These are phyloP conservation scores for Eucalyptus erythrocorys DNA, from an alignment of 345 rosid species.

Conservation along the genomic window DNA sequence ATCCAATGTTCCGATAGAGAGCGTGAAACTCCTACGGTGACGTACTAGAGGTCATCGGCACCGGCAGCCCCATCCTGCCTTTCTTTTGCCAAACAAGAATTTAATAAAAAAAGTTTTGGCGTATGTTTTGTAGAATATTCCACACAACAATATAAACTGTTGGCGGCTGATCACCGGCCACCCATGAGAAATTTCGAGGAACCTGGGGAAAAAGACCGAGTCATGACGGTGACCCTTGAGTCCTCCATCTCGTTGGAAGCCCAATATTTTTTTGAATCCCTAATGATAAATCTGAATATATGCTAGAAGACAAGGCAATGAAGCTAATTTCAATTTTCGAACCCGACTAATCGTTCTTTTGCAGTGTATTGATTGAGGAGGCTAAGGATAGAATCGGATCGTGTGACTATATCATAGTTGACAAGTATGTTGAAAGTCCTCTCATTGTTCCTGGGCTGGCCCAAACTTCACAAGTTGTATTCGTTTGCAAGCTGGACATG, in stretches of 20 bases:
- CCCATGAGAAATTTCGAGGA: background rate
- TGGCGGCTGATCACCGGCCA: background rate
- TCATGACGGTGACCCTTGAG: background rate
- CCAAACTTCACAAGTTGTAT: background rate
- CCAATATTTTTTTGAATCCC: background rate
- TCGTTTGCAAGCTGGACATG: background rate
- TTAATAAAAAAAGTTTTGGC: background rate
- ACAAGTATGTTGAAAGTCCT: background rate
- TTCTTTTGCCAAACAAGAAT: background rate
- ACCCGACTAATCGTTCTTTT: background rate
- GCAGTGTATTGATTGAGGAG: background rate
- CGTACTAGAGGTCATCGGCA: background rate
- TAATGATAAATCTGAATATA: background rate
- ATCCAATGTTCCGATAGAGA: background rate
- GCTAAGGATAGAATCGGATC: background rate
- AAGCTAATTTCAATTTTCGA: background rate
- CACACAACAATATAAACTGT: background rate
- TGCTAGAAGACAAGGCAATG: background rate
- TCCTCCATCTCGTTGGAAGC: background rate
- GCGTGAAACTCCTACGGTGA: background rate
- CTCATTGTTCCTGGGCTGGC: background rate
- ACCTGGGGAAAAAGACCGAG: background rate
- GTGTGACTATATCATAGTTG: background rate
- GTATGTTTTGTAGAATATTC: background rate
- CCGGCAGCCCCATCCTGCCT: rapidly evolving